A percentile compares a stretch with the other conserved stretches of the same genome.
Conservation (phyloP, 2,329 filamentous ascomycete genomes). For the Calonectria fujianensis region DNA sequence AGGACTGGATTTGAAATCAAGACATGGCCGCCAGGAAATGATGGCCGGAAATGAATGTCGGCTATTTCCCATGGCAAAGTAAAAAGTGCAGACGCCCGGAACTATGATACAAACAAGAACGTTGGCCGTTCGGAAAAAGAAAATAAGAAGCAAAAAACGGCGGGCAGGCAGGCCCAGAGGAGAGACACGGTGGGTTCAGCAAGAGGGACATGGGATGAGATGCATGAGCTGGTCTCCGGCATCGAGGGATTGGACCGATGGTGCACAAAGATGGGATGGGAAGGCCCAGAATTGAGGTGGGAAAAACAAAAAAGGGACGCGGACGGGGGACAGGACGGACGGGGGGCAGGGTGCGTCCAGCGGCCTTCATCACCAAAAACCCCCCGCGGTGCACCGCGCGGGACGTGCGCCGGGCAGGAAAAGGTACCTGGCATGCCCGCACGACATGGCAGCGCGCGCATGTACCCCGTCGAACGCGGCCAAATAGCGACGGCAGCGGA, state of each 20-base stretch:
- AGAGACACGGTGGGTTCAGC: slow-evolving; percentile 17
- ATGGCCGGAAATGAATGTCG: slow-evolving; percentile 26
- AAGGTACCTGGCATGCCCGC: slow-evolving; percentile 14
- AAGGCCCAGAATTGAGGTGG: slow-evolving; percentile 19
- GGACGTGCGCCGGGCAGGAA: slow-evolving; percentile 14
- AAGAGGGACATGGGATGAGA: slow-evolving; percentile 37
- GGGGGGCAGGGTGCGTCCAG: slow-evolving; percentile 26
- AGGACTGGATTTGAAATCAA: slow-evolving; percentile 19
- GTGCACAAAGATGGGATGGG: slow-evolving; percentile 15
- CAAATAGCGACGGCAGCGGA: slow-evolving; percentile 2
- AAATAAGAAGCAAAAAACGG: slow-evolving; percentile 29
- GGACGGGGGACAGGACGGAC: neutral
- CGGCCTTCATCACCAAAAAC: slow-evolving; percentile 12
- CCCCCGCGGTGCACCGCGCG: slow-evolving; percentile 16
- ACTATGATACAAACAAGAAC: slow-evolving; percentile 23
- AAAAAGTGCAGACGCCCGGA: slow-evolving; percentile 20
- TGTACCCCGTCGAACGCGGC: slow-evolving; percentile 18
- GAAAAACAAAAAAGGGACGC: slow-evolving; percentile 12
- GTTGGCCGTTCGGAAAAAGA: slow-evolving; percentile 29
- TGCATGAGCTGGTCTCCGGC: slow-evolving; percentile 27
- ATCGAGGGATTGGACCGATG: slow-evolving; percentile 22
- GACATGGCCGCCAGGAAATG: slow-evolving; percentile 17
- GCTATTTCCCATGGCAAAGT: slow-evolving; percentile 21
- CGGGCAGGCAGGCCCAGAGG: slow-evolving; percentile 9
- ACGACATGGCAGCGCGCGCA: neutral